phyloP scores from a whole-genome alignment of 192 early-diverging fungal genomes.

The Blastocladiella britannica region DNA sequence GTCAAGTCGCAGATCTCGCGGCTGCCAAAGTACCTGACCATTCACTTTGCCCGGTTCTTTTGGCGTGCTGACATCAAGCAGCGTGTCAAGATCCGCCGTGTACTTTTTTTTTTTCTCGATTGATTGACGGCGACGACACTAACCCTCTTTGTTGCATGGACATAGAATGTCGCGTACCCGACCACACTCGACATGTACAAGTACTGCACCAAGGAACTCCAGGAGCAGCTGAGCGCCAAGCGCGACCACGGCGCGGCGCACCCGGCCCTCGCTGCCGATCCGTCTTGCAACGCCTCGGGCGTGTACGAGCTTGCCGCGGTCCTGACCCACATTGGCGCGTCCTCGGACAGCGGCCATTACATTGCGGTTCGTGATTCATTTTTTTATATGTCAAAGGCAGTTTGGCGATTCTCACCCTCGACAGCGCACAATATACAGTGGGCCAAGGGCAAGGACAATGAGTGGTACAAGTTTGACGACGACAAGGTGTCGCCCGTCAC shows the following conservation, averaged over 20 bases:
- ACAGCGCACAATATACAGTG: slow-evolving; percentile 7
- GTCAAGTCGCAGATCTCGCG: slow-evolving; percentile 55
- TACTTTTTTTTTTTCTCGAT: slow-evolving; percentile 1
- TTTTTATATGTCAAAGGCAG: slow-evolving; percentile 1
- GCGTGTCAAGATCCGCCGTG: slow-evolving; percentile 80
- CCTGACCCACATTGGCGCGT: slow-evolving; percentile 84
- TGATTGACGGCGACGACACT: too few relatives aligned
- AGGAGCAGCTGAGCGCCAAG: slow-evolving; percentile 38
- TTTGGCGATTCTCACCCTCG: neutral
- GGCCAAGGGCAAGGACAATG: slow-evolving; percentile 11
- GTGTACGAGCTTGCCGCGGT: slow-evolving; percentile 84
- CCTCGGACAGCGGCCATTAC: slow-evolving; percentile 62
- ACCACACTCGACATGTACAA: slow-evolving; percentile 72
- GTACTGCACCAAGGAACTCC: slow-evolving; percentile 65
- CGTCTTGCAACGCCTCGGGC: slow-evolving; percentile 67
- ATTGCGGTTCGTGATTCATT: neutral
- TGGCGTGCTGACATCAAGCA: slow-evolving; percentile 67
- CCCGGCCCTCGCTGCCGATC: slow-evolving; percentile 49
- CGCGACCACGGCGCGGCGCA: slow-evolving; percentile 28
- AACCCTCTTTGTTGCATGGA: neutral
- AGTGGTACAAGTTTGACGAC: slow-evolving; percentile 85
- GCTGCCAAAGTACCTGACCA: slow-evolving; percentile 68
- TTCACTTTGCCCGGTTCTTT: slow-evolving; percentile 86
- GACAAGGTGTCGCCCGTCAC: slow-evolving; percentile 71
- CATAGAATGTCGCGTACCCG: slow-evolving; percentile 80